phyloP scores from a whole-genome alignment of 169 alveolate species.

The Cryptosporidium felis region DNA sequence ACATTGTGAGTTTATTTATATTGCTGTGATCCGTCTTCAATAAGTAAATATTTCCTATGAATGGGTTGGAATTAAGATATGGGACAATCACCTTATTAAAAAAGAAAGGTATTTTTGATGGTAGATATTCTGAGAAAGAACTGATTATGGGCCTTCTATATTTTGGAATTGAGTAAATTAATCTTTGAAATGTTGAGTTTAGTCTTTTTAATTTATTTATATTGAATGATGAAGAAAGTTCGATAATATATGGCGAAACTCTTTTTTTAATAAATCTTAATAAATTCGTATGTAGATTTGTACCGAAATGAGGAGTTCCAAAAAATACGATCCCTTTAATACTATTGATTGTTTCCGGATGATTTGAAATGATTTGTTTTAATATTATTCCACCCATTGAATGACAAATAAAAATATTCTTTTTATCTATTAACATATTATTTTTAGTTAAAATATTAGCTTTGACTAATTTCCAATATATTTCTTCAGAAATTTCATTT shows the following conservation, averaged over 20 bases:
- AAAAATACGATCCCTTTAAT: constrained; percentile 52
- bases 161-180: constrained; percentile 46
- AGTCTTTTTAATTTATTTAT: background rate
- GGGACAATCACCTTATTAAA: constrained; percentile 53
- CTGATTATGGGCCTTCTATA: constrained; percentile 26
- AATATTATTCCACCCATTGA: constrained; percentile 69
- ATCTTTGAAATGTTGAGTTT: constrained; percentile 28
- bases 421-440: background rate
- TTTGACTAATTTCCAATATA: constrained; percentile 14
- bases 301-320: constrained; percentile 70
- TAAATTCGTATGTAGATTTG: constrained; percentile 1
- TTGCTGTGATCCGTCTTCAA: constrained; percentile 37
- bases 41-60: constrained; percentile 46
- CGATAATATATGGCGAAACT: constrained; percentile 17
- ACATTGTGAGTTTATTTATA: constrained; percentile 16
- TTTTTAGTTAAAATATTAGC: constrained; percentile 46
- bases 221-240: constrained; percentile 36
- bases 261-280: background rate
- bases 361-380: constrained; percentile 37
- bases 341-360: constrained; percentile 33
- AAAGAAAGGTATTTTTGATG: constrained; percentile 52
- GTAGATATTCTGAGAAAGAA: constrained; percentile 56
- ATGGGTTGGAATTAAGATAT: constrained; percentile 48
- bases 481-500: constrained; percentile 42
- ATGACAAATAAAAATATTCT: constrained; percentile 58